Evolutionary conservation across 163 green algal genomes (phyloP), one percentile per base, ranked within the genome.

Genomic region (Scenedesmus sp.): DNA sequence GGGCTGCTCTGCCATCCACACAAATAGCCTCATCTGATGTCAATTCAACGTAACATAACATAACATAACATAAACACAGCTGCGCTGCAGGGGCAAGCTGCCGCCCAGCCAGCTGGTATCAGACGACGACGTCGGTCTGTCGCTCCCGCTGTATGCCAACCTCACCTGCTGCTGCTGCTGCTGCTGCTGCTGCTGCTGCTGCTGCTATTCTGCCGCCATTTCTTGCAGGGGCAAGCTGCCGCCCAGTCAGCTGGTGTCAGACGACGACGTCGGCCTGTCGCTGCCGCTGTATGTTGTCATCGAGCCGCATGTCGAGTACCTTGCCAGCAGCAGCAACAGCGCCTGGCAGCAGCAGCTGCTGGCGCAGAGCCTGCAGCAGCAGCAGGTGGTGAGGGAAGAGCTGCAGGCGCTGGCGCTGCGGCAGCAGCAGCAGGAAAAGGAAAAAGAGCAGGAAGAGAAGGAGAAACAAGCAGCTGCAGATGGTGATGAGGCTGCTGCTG

Each of bases 211-310:
- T n/a, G n/a, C n/a, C n/a, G n/a, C n/a, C n/a, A n/a, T n/a, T n/a
- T n/a, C n/a, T n/a, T n/a, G n/a, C 87, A 91, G 87, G 20, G 34
- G 60, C 12, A 59, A 60, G 10, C 87, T 91, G 3, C 70, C 87
- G n/a, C 74, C 87, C 3, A 86, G 6, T 0, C 87, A 91, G 1
- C 13, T 91, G 4, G 52, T 91, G n/a, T 70, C 87, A 26, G 87
- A 91, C 56, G 87, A 77, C 12, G 74, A 81, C 10, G 59, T 57
- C 4, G 87, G 55, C 0, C 57, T 91, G 15, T 66, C 57, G 0
- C 87, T 91, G 54, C 87, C 87, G 54, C 87, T 91, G 34, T 79
- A 87, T 15, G 81, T 84, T 2, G 87, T 91, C n/a, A 62, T 91
- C n/a, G 74, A 91, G 87, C 87, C 87, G 4, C 74, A 87, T n/a